Conservation (phyloP, 768 basidiomycete species). For the Auriculariales sp. region DNA sequence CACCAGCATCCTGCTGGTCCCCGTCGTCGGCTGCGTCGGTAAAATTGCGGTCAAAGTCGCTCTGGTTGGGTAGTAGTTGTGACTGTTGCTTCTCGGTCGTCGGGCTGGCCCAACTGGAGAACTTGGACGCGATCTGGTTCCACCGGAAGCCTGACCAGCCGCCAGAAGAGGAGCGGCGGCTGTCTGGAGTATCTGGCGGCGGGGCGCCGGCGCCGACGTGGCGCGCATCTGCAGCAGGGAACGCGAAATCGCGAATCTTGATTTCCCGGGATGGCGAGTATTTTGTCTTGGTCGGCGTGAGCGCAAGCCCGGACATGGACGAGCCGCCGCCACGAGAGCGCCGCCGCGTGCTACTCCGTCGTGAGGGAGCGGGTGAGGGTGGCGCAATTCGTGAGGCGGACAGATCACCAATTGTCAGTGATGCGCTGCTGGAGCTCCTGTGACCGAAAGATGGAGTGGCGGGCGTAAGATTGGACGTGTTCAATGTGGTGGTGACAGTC, state of each 20-base stretch:
- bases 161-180: background rate
- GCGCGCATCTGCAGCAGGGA: conserved; percentile 24
- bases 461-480: conserved; percentile 2
- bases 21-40: conserved; percentile 11
- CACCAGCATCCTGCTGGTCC: conserved; percentile 13
- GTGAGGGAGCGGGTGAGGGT: conserved; percentile 1
- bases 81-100: conserved; percentile 17
- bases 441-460: background rate
- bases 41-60: conserved; percentile 17
- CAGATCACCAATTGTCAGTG: background rate
- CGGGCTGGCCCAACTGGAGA: conserved; percentile 28
- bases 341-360: background rate
- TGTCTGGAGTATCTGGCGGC: background rate
- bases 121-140: conserved; percentile 10
- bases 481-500: background rate
- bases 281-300: background rate
- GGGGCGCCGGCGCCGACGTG: conserved; percentile 26
- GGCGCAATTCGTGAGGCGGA: background rate
- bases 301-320: background rate
- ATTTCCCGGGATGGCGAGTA: conserved; percentile 15
- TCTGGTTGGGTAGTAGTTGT: conserved; percentile 11
- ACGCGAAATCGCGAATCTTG: conserved; percentile 39
- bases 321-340: background rate
- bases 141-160: background rate
- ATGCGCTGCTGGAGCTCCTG: background rate